Conservation (phyloP, 1,284 basidiomycete species). For the Trichosporon ovoides region DNA sequence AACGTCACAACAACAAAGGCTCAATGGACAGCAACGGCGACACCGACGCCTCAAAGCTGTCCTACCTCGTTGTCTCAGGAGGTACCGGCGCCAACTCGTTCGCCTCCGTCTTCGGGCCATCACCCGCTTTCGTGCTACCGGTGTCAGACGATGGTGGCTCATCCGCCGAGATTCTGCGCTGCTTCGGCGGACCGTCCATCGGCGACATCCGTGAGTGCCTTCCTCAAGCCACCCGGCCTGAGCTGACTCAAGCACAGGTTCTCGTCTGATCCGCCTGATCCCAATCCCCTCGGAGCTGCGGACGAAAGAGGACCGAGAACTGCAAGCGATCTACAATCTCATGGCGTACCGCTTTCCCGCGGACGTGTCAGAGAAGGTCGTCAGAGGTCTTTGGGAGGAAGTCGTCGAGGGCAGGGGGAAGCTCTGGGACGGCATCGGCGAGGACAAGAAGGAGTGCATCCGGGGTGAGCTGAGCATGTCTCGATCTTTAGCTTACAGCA, state of each 20-base stretch:
- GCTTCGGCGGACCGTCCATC: conserved; percentile 51
- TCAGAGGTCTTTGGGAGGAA: conserved; percentile 81
- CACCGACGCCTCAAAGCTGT: conserved; percentile 8
- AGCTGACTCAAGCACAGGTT: conserved; percentile 30
- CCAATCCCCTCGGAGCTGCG: conserved; percentile 33
- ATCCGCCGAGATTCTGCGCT: conserved; percentile 50
- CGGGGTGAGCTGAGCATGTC: conserved; percentile 30
- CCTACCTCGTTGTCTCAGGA: conserved; percentile 52
- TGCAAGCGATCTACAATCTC: conserved; percentile 64
- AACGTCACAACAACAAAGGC: too few relatives aligned
- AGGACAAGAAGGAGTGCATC: conserved; percentile 75
- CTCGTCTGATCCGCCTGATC: conserved; percentile 54
- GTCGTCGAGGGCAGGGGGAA: conserved; percentile 83
- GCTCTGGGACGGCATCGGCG: conserved; percentile 83
- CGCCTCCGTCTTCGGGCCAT: conserved; percentile 51
- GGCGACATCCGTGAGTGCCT: conserved; percentile 50
- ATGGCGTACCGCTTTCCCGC: conserved; percentile 75
- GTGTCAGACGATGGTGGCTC: conserved; percentile 55
- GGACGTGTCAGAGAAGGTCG: conserved; percentile 62
- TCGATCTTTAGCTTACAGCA: conserved; percentile 44
- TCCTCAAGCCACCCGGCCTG: not conserved
- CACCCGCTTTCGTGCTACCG: conserved; percentile 50
- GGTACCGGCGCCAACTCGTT: conserved; percentile 54
- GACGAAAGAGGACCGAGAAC: conserved; percentile 30
- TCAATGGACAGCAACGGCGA: too few relatives aligned